Evolutionary conservation across 805 yeast species (phyloP).

Genomic region (Diddensiella santjacobensis): DNA sequence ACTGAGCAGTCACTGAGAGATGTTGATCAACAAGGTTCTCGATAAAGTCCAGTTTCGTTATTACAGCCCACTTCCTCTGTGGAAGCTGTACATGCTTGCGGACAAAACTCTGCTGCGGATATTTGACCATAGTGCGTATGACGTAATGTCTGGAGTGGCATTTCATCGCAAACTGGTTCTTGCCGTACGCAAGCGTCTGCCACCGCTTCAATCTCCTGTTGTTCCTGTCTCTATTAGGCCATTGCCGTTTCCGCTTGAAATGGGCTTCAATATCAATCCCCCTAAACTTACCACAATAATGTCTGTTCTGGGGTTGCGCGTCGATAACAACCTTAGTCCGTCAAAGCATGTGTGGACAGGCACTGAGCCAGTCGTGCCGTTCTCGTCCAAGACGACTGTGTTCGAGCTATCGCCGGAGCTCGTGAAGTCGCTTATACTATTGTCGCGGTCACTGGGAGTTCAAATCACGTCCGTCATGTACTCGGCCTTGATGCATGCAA

Average conservation of each 20-base stretch:
- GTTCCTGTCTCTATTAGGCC: conserved; percentile 1
- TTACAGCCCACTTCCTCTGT: conserved; percentile 15
- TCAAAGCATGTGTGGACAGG: conserved; percentile 11
- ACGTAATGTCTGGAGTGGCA: conserved; percentile 24
- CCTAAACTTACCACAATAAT: neutral
- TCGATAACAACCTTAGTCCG: neutral
- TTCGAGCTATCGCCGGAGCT: conserved; percentile 4
- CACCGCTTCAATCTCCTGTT: neutral
- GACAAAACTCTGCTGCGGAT: conserved; percentile 15
- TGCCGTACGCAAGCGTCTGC: neutral
- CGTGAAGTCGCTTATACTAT: neutral
- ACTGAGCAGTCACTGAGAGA: conserved; percentile 2
- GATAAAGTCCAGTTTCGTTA: conserved; percentile 6
- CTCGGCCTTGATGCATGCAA: conserved; percentile 12
- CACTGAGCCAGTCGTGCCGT: conserved; percentile 6
- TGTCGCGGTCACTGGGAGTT: conserved; percentile 5
- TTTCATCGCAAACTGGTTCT: conserved; percentile 18
- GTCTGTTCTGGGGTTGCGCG: neutral
- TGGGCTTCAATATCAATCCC: conserved; percentile 9
- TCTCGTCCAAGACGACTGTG: conserved; percentile 8
- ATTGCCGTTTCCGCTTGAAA: neutral
- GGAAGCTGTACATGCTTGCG: conserved; percentile 20
- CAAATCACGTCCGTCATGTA: conserved; percentile 13
- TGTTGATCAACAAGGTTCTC: conserved; percentile 1
- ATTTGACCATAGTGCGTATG: conserved; percentile 24